A percentile compares a stretch with the other conserved stretches of the same genome.
phyloP scores from a whole-genome alignment of 495 filamentous ascomycete genomes.

The Parathielavia hyrcaniae region DNA sequence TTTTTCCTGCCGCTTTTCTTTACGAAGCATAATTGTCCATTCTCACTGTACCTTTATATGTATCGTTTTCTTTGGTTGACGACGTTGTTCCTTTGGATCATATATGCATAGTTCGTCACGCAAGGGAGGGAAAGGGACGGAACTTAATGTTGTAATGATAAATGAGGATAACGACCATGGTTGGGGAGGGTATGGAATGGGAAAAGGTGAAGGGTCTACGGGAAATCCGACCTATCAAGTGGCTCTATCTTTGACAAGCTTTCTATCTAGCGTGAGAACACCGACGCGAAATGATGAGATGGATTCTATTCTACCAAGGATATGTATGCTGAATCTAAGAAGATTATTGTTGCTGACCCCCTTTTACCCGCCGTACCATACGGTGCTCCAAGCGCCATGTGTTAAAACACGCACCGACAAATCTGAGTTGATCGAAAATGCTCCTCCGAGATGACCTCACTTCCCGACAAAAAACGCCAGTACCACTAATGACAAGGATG shows the following conservation, averaged over 20 bases:
- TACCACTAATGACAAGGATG: neutral
- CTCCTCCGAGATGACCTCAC: neutral
- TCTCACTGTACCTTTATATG: constrained; percentile 8
- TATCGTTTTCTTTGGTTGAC: neutral
- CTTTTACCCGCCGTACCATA: neutral
- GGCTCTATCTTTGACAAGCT: neutral
- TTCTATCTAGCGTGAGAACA: neutral
- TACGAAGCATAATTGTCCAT: neutral
- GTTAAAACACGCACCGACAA: constrained; percentile 27
- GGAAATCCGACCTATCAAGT: neutral
- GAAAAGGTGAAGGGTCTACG: neutral
- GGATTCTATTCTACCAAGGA: neutral
- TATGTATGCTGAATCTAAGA: neutral
- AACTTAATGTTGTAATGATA: constrained; percentile 9
- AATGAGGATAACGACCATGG: neutral
- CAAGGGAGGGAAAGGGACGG: neutral
- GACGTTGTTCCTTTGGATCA: neutral
- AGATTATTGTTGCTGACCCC: neutral
- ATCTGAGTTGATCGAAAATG: constrained; percentile 24
- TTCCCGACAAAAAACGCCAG: constrained; percentile 3
- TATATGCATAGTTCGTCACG: neutral
- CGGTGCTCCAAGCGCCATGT: constrained; percentile 25
- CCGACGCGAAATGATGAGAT: neutral
- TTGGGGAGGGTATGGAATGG: neutral
- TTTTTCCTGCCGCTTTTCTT: constrained; percentile 11